Conservation (phyloP, 352 stramenopile genomes). For the Phytophthora macrochlamydospora region DNA sequence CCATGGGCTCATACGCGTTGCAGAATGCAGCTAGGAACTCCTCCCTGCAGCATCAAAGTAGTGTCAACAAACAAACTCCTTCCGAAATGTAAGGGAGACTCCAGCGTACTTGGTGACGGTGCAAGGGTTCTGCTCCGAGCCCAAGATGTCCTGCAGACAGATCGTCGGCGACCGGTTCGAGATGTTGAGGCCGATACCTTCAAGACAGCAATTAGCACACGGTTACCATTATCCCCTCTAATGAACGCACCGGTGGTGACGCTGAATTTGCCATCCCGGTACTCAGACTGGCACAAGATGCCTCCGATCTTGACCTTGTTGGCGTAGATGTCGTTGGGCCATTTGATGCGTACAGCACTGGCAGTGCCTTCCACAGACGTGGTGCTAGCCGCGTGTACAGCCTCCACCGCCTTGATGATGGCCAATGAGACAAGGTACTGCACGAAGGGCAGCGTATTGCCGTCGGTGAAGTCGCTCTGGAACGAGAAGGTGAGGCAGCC, state of each 20-base stretch:
- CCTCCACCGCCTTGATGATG: slow-evolving; percentile 80
- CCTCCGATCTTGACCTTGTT: slow-evolving; percentile 90
- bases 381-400: slow-evolving; percentile 34
- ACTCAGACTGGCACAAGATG: slow-evolving; percentile 91
- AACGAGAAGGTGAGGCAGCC: slow-evolving; percentile 93
- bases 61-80: slow-evolving; percentile 3
- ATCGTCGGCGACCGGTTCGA: slow-evolving; percentile 87
- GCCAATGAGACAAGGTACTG: slow-evolving; percentile 91
- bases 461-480: slow-evolving; percentile 82
- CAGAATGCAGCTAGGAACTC: slow-evolving; percentile 88
- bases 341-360: slow-evolving; percentile 89
- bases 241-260: slow-evolving; percentile 75
- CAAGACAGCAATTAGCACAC: slow-evolving; percentile 1
- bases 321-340: slow-evolving; percentile 93
- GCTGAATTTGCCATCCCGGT: slow-evolving; percentile 73
- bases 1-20: slow-evolving; percentile 89
- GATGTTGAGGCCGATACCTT: slow-evolving; percentile 90
- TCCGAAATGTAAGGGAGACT: background rate
- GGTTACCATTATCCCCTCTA: background rate
- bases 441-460: slow-evolving; percentile 84
- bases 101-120: slow-evolving; percentile 77
- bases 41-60: slow-evolving; percentile 49
- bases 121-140: slow-evolving; percentile 56
- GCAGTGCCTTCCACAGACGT: slow-evolving; percentile 20
- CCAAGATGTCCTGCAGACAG: slow-evolving; percentile 85